Base-by-base conservation (phyloP, 495 filamentous ascomycete species). In the Hypomontagnella monticulosa region DNA sequence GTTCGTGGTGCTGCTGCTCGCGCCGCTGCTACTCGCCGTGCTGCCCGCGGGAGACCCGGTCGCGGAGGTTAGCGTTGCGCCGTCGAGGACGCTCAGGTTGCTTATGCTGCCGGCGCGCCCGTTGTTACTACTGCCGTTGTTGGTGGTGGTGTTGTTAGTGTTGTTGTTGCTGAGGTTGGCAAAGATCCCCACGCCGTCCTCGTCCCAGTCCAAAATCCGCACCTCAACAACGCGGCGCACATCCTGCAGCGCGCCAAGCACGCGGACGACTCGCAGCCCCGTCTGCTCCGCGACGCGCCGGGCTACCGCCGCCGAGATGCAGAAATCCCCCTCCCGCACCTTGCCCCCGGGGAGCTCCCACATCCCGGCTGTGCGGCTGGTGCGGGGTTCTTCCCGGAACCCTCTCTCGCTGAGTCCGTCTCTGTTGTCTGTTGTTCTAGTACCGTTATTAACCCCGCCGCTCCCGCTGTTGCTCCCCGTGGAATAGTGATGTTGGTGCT, bases 291-390 rank as follows among this genome's bases (percentile, higher is more conserved):
- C 57, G 43, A 71, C 71, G 4, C 49, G 61, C 49, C 62, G 44
- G 46, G 66, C 69, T 5, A 69, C 52, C 0, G 66, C 71, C 8
- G 69, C 63, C 40, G 66, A 74, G 56, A 67, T 64, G 42, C 61
- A 69, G 38, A 72, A 70, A 47, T 72, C 71, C 4, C 37, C 63
- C n/a, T 56, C 48, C 11, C 37, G 37, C 1, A 72, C 68, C 47
- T 63, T 71, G 16, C 71, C 71, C 8, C 71, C 68, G 1, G 68
- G 71, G 15, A 71, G 48, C 11, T 73, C 71, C 71, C 71, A 73
- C n/a, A 58, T 37, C 2, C 61, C 54, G 8, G 15, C 42, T 14
- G 2, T 34, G n/a, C 40, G 23, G 23, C 3, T 6, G 23, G 23
- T 27, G 23, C 23, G 23, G 23, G 23, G 6, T 27, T 27, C 23